Percentiles rank a stretch among this genome's conserved stretches.
phyloP scores from a whole-genome alignment of 345 rosid species.

The Leavenworthia alabamica region DNA sequence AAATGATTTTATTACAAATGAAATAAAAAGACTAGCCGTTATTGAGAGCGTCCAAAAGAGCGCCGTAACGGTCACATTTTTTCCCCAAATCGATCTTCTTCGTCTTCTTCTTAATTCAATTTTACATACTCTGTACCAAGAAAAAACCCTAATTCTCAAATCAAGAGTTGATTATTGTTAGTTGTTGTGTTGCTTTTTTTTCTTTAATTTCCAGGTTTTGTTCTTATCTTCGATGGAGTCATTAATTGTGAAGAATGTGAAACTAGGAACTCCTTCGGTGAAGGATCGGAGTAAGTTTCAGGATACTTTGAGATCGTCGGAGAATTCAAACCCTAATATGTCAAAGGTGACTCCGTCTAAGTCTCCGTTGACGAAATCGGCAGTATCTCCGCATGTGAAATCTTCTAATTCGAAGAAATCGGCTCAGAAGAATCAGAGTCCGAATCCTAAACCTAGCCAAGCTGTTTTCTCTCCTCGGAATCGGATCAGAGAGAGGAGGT shows the following conservation, averaged over 20 bases:
- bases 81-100: conserved; percentile 29
- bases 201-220: not conserved
- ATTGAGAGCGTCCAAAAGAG: conserved; percentile 65
- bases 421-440: conserved; percentile 28
- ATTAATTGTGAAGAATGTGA: conserved; percentile 29
- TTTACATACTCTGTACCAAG: not conserved
- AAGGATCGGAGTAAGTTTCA: conserved; percentile 45
- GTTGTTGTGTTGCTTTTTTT: no score
- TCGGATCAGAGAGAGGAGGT: conserved; percentile 69
- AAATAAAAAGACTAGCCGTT: conserved; percentile 99
- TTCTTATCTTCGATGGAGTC: conserved; percentile 41
- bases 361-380: no score
- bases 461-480: conserved; percentile 52
- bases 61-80: conserved; percentile 33
- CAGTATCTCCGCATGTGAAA: conserved; percentile 38
- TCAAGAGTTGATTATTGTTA: not conserved
- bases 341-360: no score
- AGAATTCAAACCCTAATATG: conserved; percentile 73
- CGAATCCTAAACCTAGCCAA: conserved; percentile 11
- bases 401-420: conserved; percentile 53
- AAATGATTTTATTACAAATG: not conserved
- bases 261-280: conserved; percentile 56
- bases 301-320: conserved; percentile 30
- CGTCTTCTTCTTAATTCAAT: conserved; percentile 19
- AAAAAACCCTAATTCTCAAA: conserved; percentile 14